These are phyloP conservation scores for Lentinula raphanica DNA, from an alignment of 768 basidiomycete species.

Conservation along the genomic window DNA sequence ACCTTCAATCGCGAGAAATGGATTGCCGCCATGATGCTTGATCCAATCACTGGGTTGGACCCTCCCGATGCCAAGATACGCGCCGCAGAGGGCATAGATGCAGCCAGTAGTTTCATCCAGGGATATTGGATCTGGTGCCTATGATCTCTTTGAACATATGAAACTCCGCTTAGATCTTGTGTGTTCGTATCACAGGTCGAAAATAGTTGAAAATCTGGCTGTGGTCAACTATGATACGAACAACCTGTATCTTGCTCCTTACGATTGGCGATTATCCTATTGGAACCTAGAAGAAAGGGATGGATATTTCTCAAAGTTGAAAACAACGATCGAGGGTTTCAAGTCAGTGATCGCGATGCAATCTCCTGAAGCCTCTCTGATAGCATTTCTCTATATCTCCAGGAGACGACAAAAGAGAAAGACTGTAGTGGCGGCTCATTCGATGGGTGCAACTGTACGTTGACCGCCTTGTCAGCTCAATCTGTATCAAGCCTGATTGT, in stretches of 20 bases:
- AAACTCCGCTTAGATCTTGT: background rate
- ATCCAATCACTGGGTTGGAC: slow-evolving; percentile 88
- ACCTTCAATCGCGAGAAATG: slow-evolving; percentile 84
- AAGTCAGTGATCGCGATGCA: slow-evolving; percentile 36
- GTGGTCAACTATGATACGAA: slow-evolving; percentile 91
- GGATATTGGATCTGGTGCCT: slow-evolving; percentile 92
- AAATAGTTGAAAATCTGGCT: slow-evolving; percentile 92
- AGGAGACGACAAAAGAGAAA: slow-evolving; percentile 71
- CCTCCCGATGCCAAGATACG: slow-evolving; percentile 81
- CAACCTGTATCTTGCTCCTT: slow-evolving; percentile 77
- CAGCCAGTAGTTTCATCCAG: slow-evolving; percentile 79
- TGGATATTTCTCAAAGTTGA: slow-evolving; percentile 82
- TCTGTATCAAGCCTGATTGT: background rate
- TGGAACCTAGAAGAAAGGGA: slow-evolving; percentile 85
- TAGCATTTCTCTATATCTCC: background rate
- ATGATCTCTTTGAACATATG: background rate
- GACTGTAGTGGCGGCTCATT: slow-evolving; percentile 79
- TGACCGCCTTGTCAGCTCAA: background rate
- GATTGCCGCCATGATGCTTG: slow-evolving; percentile 87
- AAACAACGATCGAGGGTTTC: slow-evolving; percentile 75
- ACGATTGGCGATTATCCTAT: slow-evolving; percentile 88
- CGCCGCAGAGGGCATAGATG: slow-evolving; percentile 89
- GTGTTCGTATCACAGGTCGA: slow-evolving; percentile 55
- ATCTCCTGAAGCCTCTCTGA: background rate
- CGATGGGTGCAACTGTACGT: slow-evolving; percentile 78